These are phyloP conservation scores for Lecanicillium sp. DNA, from an alignment of 2,329 filamentous ascomycete species.

Conservation along the genomic window DNA sequence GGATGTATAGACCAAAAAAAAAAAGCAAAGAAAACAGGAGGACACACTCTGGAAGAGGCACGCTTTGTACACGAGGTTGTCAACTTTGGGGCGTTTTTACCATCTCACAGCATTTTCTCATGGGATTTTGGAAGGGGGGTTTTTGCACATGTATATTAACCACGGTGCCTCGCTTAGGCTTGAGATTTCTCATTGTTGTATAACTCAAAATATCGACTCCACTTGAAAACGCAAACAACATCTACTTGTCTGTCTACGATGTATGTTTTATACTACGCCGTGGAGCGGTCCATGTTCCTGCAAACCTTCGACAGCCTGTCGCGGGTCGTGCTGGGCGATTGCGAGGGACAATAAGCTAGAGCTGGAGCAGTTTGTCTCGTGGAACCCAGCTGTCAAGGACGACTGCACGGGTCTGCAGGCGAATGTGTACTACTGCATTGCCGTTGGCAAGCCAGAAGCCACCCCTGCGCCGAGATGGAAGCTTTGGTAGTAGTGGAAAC, in stretches of 20 bases:
- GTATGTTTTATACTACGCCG: background rate
- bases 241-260: background rate
- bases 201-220: constrained; percentile 12
- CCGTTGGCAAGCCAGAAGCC: too few relatives aligned
- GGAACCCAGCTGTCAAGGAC: too few relatives aligned
- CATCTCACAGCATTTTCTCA: constrained; percentile 7
- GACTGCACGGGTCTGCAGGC: too few relatives aligned
- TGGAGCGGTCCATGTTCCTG: background rate
- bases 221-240: constrained; percentile 1
- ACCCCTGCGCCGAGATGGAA: too few relatives aligned
- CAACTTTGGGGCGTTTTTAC: constrained; percentile 11
- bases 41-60: background rate
- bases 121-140: constrained; percentile 2
- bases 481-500: too few relatives aligned
- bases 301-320: background rate
- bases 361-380: too few relatives aligned
- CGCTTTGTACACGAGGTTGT: constrained; percentile 4
- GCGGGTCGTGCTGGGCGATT: too few relatives aligned
- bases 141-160: constrained; percentile 13
- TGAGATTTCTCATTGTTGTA: constrained; percentile 11
- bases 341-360: too few relatives aligned
- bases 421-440: too few relatives aligned
- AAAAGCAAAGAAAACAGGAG: constrained; percentile 1
- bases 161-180: constrained; percentile 9
- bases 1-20: constrained; percentile 9